Evolutionary conservation across 768 basidiomycete species (phyloP).

Genomic region (Sutorius australiensis): DNA sequence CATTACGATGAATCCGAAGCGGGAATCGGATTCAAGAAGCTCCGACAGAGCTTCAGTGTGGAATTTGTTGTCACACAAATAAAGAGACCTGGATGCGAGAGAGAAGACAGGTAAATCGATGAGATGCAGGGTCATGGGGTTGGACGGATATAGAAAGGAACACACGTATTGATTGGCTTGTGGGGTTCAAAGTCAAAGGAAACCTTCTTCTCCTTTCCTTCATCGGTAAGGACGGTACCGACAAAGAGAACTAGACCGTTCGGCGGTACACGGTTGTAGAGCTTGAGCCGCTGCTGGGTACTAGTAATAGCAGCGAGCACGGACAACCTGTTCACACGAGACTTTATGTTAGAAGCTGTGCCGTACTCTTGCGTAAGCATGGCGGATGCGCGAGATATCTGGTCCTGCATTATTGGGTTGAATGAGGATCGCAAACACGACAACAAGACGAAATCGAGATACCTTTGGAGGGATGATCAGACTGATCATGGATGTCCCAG

Average conservation of each 20-base stretch:
- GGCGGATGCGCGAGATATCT: conserved; percentile 89
- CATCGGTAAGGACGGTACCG: conserved; percentile 95
- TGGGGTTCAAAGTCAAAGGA: conserved; percentile 98
- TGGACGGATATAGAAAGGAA: conserved; percentile 7
- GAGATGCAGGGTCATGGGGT: not conserved
- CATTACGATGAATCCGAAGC: conserved; percentile 99
- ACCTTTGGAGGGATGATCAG: conserved; percentile 95
- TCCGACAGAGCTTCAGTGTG: conserved; percentile 97
- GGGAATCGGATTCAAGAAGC: conserved; percentile 93
- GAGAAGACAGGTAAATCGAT: not conserved
- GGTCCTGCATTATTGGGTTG: conserved; percentile 50
- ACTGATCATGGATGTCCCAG: conserved; percentile 98
- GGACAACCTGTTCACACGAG: conserved; percentile 94
- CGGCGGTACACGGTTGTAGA: conserved; percentile 94
- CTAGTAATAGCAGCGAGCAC: conserved; percentile 97
- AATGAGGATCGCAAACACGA: conserved; percentile 2
- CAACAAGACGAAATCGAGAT: conserved; percentile 16
- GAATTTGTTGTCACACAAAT: conserved; percentile 99
- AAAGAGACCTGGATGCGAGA: conserved; percentile 67
- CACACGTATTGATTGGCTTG: conserved; percentile 97
- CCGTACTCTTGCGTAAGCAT: conserved; percentile 99
- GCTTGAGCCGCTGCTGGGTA: conserved; percentile 94
- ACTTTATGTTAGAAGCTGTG: conserved; percentile 99
- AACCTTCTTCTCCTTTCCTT: conserved; percentile 99
- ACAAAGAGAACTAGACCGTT: conserved; percentile 98